Base-by-base conservation (phyloP, 306 rosid species). In the Acacia crassicarpa region DNA sequence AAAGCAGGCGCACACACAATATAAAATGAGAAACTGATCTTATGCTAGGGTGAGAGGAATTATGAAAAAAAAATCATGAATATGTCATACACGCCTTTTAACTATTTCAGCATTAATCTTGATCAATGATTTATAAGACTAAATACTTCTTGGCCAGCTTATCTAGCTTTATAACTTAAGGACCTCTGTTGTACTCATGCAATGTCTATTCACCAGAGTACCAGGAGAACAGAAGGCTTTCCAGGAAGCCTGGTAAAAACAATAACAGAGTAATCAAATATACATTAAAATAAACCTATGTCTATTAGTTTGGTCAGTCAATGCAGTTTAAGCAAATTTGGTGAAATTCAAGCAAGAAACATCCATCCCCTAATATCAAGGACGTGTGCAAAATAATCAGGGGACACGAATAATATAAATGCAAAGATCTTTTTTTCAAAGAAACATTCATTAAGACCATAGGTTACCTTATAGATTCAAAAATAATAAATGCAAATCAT, bases 141-240 rank as follows among this genome's bases (percentile, higher is more conserved):
- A 3, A 56, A 3, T 8, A 56, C 10, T n/a, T 56, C 63, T 13
- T 27, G 89, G 81, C 16, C 85, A 85, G 84, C 88, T 83, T 16
- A 85, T 85, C 85, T 83, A 86, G 77, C 90, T 86, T 56, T 83
- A 72, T 83, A 84, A 78, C 33, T 86, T 25, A 87, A 83, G 44
- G 92, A 83, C 66, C 85, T 71, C 27, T 49, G 77, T 80, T 79
- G 86, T 86, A 82, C 87, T 83, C 75, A 86, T 88, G 78, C 89
- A 76, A 81, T 83, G 87, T 84, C 62, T 78, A 68, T 68, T n/a
- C 17, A 25, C 75, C 74, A 11, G 46, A 17, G 27, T 66, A 56
- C 59, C 69, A 35, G 66, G 46, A 63, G 22, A 77, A 75, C 58
- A 40, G 11, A 66, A 76, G 15, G 53, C 40, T 75, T 49, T 51